Evolutionary conservation across 1,139 yeast genomes (phyloP).

Genomic region (Casaregolazyma lundiana): DNA sequence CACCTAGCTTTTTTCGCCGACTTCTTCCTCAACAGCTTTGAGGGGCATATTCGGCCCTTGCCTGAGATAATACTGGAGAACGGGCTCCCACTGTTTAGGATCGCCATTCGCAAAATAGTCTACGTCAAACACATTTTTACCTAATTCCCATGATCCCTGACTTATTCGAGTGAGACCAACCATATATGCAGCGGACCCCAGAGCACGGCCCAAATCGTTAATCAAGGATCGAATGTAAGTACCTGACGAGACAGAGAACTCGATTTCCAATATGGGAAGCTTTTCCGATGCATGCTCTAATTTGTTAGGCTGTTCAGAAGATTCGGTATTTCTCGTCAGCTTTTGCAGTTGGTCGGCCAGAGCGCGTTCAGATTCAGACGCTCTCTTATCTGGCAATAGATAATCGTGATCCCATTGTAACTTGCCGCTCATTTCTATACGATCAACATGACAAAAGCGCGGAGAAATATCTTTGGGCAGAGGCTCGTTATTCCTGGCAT

Average conservation of each 20-base stretch:
- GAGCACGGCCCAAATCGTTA: conserved; percentile 81
- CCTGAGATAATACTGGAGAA: conserved; percentile 11
- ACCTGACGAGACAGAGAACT: conserved; percentile 85
- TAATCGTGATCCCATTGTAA: conserved; percentile 56
- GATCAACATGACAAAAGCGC: conserved; percentile 61
- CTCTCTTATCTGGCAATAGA: conserved; percentile 34
- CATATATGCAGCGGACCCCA: conserved; percentile 85
- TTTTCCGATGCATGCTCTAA: conserved; percentile 12
- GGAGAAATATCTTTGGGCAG: conserved; percentile 77
- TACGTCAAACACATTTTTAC: conserved; percentile 62
- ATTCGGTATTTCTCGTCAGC: conserved; percentile 7
- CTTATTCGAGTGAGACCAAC: conserved; percentile 67
- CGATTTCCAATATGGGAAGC: conserved; percentile 63
- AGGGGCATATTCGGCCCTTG: conserved; percentile 4
- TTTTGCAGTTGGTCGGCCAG: conserved; percentile 31
- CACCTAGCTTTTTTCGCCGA: background rate
- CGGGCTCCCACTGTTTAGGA: conserved; percentile 56
- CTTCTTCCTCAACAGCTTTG: conserved; percentile 5
- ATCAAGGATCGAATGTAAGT: conserved; percentile 88
- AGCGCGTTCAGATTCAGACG: conserved; percentile 30
- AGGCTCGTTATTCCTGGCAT: conserved; percentile 85
- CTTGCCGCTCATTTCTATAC: conserved; percentile 52
- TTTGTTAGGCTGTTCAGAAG: conserved; percentile 13
- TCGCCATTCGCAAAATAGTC: conserved; percentile 58
- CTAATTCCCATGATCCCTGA: conserved; percentile 82